A percentile compares a stretch with the other conserved stretches of the same genome.
Conservation (phyloP, 2,329 filamentous ascomycete species). For the Phyllosticta capitalensis region DNA sequence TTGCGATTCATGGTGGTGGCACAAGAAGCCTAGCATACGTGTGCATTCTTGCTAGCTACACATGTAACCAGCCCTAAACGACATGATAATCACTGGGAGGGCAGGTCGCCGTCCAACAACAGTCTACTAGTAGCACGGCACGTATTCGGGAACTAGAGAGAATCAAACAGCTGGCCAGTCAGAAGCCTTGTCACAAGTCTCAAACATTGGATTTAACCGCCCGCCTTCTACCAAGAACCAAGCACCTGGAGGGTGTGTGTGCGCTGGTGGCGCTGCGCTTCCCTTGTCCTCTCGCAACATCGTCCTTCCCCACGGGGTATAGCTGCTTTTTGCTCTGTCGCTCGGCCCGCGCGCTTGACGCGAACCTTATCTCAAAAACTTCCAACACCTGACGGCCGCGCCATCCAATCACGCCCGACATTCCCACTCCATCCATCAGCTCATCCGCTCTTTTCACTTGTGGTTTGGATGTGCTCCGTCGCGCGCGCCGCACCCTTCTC, state of each 20-base stretch:
- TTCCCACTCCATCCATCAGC: not conserved
- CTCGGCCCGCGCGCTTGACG: not conserved
- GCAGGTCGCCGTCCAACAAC: not conserved
- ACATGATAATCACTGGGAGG: not conserved
- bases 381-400: not conserved
- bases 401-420: not conserved
- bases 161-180: not conserved
- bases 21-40: not conserved
- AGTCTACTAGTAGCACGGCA: not conserved
- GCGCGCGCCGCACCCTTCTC: constrained; percentile 3
- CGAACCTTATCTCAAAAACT: not conserved
- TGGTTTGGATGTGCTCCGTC: not conserved
- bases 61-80: not conserved
- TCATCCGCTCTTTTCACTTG: not conserved
- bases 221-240: not conserved
- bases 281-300: not conserved
- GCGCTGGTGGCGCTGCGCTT: too few relatives aligned
- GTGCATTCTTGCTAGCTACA: not conserved
- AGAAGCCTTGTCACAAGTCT: not conserved
- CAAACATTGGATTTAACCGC: not conserved
- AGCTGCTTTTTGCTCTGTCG: not conserved
- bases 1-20: not conserved
- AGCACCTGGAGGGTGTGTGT: not conserved
- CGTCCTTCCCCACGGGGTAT: not conserved
- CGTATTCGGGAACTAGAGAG: not conserved